These are phyloP conservation scores for Ustilago tritici DNA, from an alignment of 1,284 basidiomycete species.

Conservation along the genomic window DNA sequence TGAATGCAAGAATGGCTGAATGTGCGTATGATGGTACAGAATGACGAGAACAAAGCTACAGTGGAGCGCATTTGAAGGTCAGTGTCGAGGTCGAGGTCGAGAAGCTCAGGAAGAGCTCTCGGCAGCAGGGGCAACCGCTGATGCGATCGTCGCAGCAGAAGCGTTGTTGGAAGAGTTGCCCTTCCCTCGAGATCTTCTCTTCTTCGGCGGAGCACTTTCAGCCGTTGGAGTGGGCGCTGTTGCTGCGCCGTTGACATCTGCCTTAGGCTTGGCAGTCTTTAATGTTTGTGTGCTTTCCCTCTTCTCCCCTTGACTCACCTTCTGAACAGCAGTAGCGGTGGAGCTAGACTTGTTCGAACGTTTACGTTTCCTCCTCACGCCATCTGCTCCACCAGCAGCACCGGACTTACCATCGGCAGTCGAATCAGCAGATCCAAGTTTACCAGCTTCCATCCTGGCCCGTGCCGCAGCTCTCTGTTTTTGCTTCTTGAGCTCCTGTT, in stretches of 20 bases:
- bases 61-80: no score
- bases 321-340: neutral
- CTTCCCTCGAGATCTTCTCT: constrained; percentile 5
- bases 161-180: neutral
- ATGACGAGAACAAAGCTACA: neutral
- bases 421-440: neutral
- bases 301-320: neutral
- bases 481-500: constrained; percentile 72
- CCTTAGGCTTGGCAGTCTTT: neutral
- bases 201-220: constrained; percentile 11
- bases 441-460: constrained; percentile 21
- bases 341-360: constrained; percentile 5
- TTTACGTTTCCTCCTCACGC: constrained; percentile 22
- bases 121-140: neutral
- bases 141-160: neutral
- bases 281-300: neutral
- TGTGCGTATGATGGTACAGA: constrained; percentile 9
- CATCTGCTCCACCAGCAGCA: neutral
- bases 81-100: neutral
- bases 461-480: constrained; percentile 37
- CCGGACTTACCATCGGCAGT: neutral
- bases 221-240: neutral
- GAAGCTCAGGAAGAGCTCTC: constrained; percentile 14
- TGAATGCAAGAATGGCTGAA: neutral
- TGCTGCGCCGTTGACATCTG: neutral